phyloP scores from a whole-genome alignment of 805 yeast genomes.

The Yarrowia sp. region DNA sequence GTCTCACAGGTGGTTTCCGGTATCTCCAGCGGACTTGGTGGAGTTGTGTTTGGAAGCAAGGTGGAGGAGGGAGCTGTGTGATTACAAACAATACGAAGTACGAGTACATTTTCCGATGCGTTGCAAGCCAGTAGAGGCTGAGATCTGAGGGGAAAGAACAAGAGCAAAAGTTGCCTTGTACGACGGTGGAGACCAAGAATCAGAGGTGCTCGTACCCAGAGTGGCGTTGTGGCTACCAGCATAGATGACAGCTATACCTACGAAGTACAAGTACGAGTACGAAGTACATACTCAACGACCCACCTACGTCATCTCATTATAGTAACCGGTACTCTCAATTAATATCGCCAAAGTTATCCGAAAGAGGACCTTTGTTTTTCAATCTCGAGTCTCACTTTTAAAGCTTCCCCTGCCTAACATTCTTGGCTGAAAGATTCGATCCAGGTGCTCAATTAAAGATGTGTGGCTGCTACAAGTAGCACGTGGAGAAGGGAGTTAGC shows the following conservation, averaged over 20 bases:
- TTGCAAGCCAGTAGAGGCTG: no score
- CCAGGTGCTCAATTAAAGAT: neutral
- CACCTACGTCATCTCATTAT: no score
- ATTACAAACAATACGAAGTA: no score
- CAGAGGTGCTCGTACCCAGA: no score
- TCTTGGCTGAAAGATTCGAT: slow-evolving; percentile 5
- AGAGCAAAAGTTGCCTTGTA: no score
- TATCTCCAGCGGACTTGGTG: slow-evolving; percentile 18
- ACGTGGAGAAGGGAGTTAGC: slow-evolving; percentile 12
- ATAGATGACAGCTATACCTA: no score
- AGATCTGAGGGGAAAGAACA: no score
- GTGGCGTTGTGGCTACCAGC: no score
- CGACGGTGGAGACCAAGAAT: no score
- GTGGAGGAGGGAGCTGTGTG: neutral
- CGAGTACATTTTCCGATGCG: no score
- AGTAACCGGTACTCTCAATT: neutral
- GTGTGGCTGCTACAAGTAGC: slow-evolving; percentile 31
- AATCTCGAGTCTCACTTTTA: neutral
- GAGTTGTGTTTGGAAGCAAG: slow-evolving; percentile 27
- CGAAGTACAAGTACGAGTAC: no score
- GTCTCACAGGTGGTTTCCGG: neutral
- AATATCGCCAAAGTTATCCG: slow-evolving; percentile 16
- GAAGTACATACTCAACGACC: no score
- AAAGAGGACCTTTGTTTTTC: neutral
- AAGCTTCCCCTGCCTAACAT: slow-evolving; percentile 34